Evolutionary conservation across 2,329 filamentous ascomycete species (phyloP).

Genomic region (Graphiopsis chlorocephala): DNA sequence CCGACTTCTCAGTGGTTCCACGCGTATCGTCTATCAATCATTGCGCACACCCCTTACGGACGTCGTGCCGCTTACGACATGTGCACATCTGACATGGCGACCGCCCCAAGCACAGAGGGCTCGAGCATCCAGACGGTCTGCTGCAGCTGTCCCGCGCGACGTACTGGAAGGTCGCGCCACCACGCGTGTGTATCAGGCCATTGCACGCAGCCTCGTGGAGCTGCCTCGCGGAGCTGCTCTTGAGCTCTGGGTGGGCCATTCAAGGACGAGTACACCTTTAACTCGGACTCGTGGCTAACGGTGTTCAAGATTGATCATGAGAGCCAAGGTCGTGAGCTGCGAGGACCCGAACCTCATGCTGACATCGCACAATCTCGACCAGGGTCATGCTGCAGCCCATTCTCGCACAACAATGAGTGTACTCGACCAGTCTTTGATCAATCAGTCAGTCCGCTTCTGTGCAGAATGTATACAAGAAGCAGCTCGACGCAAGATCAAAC

Average conservation of each 20-base stretch:
- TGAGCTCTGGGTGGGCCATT: background rate
- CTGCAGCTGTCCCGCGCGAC: background rate
- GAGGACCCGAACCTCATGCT: background rate
- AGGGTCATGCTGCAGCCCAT: background rate
- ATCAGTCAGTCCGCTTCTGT: background rate
- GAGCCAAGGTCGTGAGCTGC: background rate
- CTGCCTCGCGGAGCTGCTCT: background rate
- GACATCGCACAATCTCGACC: background rate
- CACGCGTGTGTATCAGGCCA: background rate
- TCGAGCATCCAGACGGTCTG: background rate
- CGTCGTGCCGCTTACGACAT: background rate
- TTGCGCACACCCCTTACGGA: background rate
- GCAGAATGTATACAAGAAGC: background rate
- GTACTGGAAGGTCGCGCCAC: background rate
- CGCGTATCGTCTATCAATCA: background rate
- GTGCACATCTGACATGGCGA: background rate
- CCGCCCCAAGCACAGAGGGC: background rate
- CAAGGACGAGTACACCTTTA: background rate
- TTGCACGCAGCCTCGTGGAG: background rate
- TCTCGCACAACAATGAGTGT: background rate
- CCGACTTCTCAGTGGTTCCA: background rate
- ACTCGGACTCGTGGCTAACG: background rate
- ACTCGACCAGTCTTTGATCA: background rate
- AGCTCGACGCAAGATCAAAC: background rate
- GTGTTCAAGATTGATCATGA: background rate